Evolutionary conservation across 352 stramenopile species (phyloP).

Genomic region (Pythium scleroteichum): DNA sequence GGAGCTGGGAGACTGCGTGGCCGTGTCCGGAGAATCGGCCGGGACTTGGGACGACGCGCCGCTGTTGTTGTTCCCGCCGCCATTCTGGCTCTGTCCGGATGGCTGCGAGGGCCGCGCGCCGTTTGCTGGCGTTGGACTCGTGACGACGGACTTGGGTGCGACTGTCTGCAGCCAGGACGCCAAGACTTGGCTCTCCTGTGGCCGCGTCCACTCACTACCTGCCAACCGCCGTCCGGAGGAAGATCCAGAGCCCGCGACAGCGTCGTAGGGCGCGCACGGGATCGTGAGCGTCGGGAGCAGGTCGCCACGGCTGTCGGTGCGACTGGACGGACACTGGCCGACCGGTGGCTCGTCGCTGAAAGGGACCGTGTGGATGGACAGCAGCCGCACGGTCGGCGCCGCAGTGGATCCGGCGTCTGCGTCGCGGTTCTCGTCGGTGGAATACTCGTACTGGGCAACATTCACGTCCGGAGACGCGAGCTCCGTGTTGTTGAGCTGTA

Average conservation of each 20-base stretch:
- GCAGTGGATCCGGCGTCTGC: slow-evolving; percentile 10
- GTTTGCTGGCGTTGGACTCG: background rate
- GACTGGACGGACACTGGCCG: slow-evolving; percentile 25
- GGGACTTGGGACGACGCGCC: background rate
- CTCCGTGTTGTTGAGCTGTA: slow-evolving; percentile 17
- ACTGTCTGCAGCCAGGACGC: slow-evolving; percentile 29
- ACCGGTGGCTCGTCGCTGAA: slow-evolving; percentile 29
- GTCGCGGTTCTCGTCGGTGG: slow-evolving; percentile 4
- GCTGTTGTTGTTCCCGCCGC: background rate
- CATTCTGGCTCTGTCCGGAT: slow-evolving; percentile 3
- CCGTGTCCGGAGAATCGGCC: background rate
- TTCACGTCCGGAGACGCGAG: slow-evolving; percentile 26
- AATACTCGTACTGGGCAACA: slow-evolving; percentile 19
- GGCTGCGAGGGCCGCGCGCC: background rate
- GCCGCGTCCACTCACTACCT: slow-evolving; percentile 13
- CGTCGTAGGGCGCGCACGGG: slow-evolving; percentile 25
- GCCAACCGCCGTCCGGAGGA: slow-evolving; percentile 3
- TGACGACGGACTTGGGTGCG: slow-evolving; percentile 14
- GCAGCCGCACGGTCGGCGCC: slow-evolving; percentile 7
- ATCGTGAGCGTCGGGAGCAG: slow-evolving; percentile 30
- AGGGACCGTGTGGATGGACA: slow-evolving; percentile 27
- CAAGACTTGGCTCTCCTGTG: slow-evolving; percentile 22
- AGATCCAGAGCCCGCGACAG: slow-evolving; percentile 1
- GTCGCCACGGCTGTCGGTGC: slow-evolving; percentile 7
- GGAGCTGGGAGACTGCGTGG: background rate